A percentile compares a stretch with the other conserved stretches of the same genome.
Evolutionary conservation across 352 stramenopile species (phyloP).

Genomic region (Globisporangium polare): DNA sequence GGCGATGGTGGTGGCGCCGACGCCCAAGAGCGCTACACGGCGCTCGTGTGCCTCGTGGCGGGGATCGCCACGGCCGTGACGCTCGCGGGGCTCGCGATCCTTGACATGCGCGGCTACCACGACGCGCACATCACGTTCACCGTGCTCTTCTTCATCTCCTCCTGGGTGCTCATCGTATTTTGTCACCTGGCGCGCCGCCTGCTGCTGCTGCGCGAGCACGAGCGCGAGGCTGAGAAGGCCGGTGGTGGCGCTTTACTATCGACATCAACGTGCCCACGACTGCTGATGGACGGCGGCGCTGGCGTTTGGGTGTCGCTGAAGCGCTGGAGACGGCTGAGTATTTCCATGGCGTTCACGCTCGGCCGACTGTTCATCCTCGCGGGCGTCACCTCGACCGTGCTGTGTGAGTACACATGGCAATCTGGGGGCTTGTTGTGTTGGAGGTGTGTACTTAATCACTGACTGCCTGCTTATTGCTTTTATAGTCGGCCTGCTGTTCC

Average conservation of each 20-base stretch:
- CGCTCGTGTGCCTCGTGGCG: slow-evolving; percentile 21
- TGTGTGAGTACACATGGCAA: slow-evolving; percentile 44
- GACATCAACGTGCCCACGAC: not conserved
- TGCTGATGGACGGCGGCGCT: not conserved
- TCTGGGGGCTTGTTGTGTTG: not conserved
- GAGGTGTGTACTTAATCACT: not conserved
- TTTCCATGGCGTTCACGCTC: slow-evolving; percentile 45
- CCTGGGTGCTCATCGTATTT: slow-evolving; percentile 63
- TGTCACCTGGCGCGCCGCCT: slow-evolving; percentile 43
- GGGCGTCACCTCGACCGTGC: slow-evolving; percentile 49
- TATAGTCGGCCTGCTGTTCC: slow-evolving; percentile 68
- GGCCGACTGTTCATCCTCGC: slow-evolving; percentile 40
- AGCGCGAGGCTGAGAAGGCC: slow-evolving; percentile 10
- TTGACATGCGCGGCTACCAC: slow-evolving; percentile 76
- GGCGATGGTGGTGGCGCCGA: slow-evolving; percentile 3
- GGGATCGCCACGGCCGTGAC: slow-evolving; percentile 36
- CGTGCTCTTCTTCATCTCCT: slow-evolving; percentile 68
- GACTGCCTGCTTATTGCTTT: not conserved
- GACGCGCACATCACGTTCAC: slow-evolving; percentile 71
- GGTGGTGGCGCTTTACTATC: not conserved
- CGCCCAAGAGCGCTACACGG: slow-evolving; percentile 1
- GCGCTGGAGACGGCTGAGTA: slow-evolving; percentile 50
- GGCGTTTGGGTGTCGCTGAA: slow-evolving; percentile 33
- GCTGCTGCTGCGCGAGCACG: slow-evolving; percentile 33
- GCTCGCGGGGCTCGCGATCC: slow-evolving; percentile 61